Evolutionary conservation across 148 eudicot genomes (phyloP).

Genomic region (Selenicereus undatus): DNA sequence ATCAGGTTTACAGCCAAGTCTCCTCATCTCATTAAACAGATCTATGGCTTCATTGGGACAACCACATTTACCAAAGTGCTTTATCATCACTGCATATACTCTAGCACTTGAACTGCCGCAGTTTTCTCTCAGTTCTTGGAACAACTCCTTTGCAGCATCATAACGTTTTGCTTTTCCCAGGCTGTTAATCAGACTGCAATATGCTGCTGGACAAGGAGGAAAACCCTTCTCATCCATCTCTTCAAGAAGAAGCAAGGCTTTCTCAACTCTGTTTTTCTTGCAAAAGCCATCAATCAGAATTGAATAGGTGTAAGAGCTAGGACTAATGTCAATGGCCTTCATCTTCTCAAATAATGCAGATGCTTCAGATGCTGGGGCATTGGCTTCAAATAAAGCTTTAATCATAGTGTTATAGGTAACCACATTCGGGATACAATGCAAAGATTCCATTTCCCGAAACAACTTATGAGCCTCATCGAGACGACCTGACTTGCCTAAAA

Average conservation of each 20-base stretch:
- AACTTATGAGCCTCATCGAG: constrained; percentile 64
- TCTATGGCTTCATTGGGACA: constrained; percentile 59
- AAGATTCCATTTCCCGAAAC: constrained; percentile 67
- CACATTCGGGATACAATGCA: constrained; percentile 68
- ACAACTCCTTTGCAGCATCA: constrained; percentile 91
- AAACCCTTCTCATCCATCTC: constrained; percentile 99
- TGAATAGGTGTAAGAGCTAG: constrained; percentile 86
- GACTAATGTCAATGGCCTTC: constrained; percentile 59
- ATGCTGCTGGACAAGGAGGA: constrained; percentile 95
- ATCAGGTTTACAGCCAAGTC: constrained; percentile 69
- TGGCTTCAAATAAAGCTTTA: constrained; percentile 67
- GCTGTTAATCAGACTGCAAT: constrained; percentile 81
- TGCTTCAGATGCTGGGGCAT: constrained; percentile 55
- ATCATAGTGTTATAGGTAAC: constrained; percentile 89
- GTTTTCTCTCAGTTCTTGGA: constrained; percentile 86
- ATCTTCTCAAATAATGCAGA: constrained; percentile 61
- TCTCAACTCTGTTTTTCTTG: constrained; percentile 74
- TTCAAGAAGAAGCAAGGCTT: constrained; percentile 82
- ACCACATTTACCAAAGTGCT: constrained; percentile 85
- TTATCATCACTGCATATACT: constrained; percentile 95
- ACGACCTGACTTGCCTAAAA: constrained; percentile 72
- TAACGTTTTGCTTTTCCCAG: constrained; percentile 87
- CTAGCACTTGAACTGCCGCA: constrained; percentile 84
- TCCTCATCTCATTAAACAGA: constrained; percentile 84
- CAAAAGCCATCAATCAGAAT: constrained; percentile 92